Base-by-base conservation (phyloP, 2,329 filamentous ascomycete species). In the Ophiostoma ips region DNA sequence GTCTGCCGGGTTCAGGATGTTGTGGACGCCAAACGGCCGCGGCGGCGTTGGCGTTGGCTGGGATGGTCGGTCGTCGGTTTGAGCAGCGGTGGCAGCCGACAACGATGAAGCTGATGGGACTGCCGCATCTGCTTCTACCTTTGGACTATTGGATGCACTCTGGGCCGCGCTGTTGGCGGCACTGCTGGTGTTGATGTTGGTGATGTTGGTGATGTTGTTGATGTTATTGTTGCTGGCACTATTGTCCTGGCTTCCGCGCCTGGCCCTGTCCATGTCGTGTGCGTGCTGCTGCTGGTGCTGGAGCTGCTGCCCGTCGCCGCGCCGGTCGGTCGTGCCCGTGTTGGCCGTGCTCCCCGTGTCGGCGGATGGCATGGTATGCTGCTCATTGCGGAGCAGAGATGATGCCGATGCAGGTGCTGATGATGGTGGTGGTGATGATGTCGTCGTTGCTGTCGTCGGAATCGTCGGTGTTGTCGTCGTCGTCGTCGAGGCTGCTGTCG, bases 1-100 rank as follows among this genome's bases (percentile, higher is more conserved):
- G 21, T 66, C 64, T 19, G 64, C 55, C 16, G 69, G 68, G 52
- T 72, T 72, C 40, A 71, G 55, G 35, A 72, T 71, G 46, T 65
- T 68, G 53, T 66, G 68, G 31, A 71, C 64, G 37, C 64, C 68
- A 31, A 68, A 61, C 11, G 63, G 58, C 56, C 68, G 62, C 46
- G 61, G 55, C 31, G 5, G 24, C n/a, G 18, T 61, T 60, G 46
- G 60, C 9, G 21, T 30, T 3, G 40, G 40, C 3, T n/a, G 21
- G 5, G 38, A 7, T 6, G 28, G 38, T 15, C n/a, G n/a, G n/a
- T n/a, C n/a, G n/a, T n/a, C n/a, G n/a, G n/a, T n/a, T n/a, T n/a
- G n/a, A n/a, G n/a, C n/a, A n/a, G n/a, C n/a, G n/a, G n/a, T n/a
- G n/a, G n/a, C n/a, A n/a, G n/a, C n/a, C n/a, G 38, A 43, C 40